phyloP scores from a whole-genome alignment of 2,329 filamentous ascomycete genomes.

The Colletotrichum acutatum region DNA sequence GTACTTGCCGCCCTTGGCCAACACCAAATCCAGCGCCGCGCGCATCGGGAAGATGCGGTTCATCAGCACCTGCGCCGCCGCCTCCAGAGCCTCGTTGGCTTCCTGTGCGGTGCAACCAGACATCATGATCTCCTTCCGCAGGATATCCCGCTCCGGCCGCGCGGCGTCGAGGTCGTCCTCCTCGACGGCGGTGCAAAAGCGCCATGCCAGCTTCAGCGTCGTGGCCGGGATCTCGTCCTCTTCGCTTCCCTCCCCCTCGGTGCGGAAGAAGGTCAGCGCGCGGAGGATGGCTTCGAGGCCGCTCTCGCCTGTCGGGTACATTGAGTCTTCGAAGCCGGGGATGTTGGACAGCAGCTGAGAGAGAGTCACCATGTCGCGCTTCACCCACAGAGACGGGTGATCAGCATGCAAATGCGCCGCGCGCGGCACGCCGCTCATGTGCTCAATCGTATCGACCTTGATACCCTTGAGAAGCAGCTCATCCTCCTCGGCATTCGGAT shows the following conservation, averaged over 20 bases:
- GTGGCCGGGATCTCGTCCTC: constrained; percentile 14
- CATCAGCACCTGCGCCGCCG: constrained; percentile 30
- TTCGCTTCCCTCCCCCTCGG: not conserved
- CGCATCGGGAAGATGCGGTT: constrained; percentile 27
- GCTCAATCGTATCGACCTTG: constrained; percentile 24
- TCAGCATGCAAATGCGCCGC: constrained; percentile 29
- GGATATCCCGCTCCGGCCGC: constrained; percentile 17
- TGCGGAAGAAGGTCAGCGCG: constrained; percentile 33
- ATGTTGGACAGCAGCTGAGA: constrained; percentile 5
- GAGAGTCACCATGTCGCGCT: constrained; percentile 20
- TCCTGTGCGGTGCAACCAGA: constrained; percentile 19
- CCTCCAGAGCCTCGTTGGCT: constrained; percentile 31
- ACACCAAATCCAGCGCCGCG: constrained; percentile 29
- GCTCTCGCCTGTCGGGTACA: constrained; percentile 15
- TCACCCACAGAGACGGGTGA: constrained; percentile 26
- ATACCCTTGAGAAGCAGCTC: constrained; percentile 27
- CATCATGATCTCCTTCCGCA: constrained; percentile 23
- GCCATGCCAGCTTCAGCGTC: constrained; percentile 32
- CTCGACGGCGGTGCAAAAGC: constrained; percentile 29
- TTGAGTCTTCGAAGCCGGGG: constrained; percentile 10
- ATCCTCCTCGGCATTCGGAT: constrained; percentile 25
- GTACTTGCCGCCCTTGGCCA: constrained; percentile 19
- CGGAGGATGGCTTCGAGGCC: constrained; percentile 16
- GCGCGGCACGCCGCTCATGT: constrained; percentile 27
- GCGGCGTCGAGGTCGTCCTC: constrained; percentile 28